These are phyloP conservation scores for Hydnomerulius pinastri DNA, from an alignment of 768 basidiomycete species.

Conservation along the genomic window DNA sequence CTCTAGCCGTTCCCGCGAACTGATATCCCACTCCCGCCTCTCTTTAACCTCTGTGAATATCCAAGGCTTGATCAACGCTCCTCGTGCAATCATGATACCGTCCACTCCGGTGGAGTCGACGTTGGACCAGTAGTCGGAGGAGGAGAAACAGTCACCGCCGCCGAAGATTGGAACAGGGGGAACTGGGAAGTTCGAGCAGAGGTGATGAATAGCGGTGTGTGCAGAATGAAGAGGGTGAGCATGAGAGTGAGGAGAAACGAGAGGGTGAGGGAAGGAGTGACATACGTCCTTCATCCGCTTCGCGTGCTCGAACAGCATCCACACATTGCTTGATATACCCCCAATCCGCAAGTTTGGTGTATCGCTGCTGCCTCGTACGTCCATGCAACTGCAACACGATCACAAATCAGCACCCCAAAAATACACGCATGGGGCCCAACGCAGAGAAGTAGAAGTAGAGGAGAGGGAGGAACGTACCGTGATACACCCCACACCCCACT, in stretches of 20 bases:
- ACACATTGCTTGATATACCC: slow-evolving; percentile 89
- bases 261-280: slow-evolving; percentile 10
- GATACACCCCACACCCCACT: slow-evolving; percentile 49
- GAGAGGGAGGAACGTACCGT: slow-evolving; percentile 39
- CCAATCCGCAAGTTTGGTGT: slow-evolving; percentile 93
- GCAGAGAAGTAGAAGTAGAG: background rate
- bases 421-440: background rate
- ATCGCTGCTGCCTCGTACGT: slow-evolving; percentile 91
- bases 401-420: background rate
- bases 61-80: slow-evolving; percentile 95
- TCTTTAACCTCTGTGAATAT: slow-evolving; percentile 97
- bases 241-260: background rate
- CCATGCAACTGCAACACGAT: slow-evolving; percentile 81
- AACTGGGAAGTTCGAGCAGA: slow-evolving; percentile 55
- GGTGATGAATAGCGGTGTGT: too few relatives aligned
- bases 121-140: slow-evolving; percentile 76
- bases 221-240: background rate
- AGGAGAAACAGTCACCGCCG: slow-evolving; percentile 93
- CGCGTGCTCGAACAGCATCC: slow-evolving; percentile 68
- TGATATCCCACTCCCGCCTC: slow-evolving; percentile 90
- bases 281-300: slow-evolving; percentile 72
- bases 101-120: slow-evolving; percentile 85
- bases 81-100: slow-evolving; percentile 93
- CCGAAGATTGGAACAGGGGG: slow-evolving; percentile 93
- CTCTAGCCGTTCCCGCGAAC: slow-evolving; percentile 79